phyloP scores from a whole-genome alignment of 2,329 filamentous ascomycete genomes.

The Gliomastix tumulicola region DNA sequence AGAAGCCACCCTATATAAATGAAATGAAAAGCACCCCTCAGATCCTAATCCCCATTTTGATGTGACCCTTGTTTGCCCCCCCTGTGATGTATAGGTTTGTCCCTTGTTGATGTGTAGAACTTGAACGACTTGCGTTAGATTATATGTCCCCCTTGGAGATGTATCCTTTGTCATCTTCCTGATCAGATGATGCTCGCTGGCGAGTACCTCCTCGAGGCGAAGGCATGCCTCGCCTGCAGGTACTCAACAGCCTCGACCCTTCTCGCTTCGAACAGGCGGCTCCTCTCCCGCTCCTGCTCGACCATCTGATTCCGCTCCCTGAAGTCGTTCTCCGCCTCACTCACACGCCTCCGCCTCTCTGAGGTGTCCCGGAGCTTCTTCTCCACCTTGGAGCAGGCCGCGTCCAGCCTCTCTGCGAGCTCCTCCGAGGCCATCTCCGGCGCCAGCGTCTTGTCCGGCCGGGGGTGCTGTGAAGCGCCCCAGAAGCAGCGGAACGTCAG shows the following conservation, averaged over 20 bases:
- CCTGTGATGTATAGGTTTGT: too few relatives aligned
- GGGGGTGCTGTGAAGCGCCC: slow-evolving; percentile 42
- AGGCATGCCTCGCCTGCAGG: slow-evolving; percentile 14
- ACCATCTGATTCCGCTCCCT: slow-evolving; percentile 31
- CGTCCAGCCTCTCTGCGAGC: slow-evolving; percentile 39
- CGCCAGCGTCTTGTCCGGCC: slow-evolving; percentile 15
- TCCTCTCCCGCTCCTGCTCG: slow-evolving; percentile 40
- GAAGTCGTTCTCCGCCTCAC: slow-evolving; percentile 37
- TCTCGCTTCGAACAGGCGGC: slow-evolving; percentile 39
- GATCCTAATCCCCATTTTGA: too few relatives aligned
- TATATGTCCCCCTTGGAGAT: too few relatives aligned
- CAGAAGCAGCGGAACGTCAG: slow-evolving; percentile 48
- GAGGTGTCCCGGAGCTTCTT: slow-evolving; percentile 30
- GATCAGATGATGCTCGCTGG: slow-evolving; percentile 16
- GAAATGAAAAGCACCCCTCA: too few relatives aligned
- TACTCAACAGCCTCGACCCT: slow-evolving; percentile 37
- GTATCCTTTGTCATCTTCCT: too few relatives aligned
- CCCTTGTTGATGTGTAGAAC: too few relatives aligned
- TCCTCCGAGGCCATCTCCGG: slow-evolving; percentile 27
- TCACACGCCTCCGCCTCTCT: slow-evolving; percentile 31
- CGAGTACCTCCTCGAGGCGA: slow-evolving; percentile 13
- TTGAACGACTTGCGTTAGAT: too few relatives aligned
- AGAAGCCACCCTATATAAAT: too few relatives aligned
- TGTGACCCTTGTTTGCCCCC: too few relatives aligned
- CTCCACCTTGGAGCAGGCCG: slow-evolving; percentile 37